Evolutionary conservation across 164 flowering plant species (phyloP), one percentile per base, ranked within the genome.

Genomic region (Vitis cinerea): DNA sequence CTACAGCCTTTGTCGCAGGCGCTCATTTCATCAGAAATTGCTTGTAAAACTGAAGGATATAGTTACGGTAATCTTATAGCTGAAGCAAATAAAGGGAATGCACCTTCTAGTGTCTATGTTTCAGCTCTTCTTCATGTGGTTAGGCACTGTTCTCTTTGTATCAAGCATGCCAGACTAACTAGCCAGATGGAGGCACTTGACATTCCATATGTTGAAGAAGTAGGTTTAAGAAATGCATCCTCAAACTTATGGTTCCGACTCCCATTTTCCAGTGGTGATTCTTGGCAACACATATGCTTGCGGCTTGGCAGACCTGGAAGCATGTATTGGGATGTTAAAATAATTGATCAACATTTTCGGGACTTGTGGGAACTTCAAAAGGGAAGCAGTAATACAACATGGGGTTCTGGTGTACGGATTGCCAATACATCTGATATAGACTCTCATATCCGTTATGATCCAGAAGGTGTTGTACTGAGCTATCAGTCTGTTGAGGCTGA

Each of bases 311-410:
- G 84, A 79, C 98, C 98, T 60, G 99, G 98, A 78, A 92, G 88
- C 81, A 83, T 90, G 96, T 81, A 76, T 72, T 96, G 99, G 99
- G 97, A 93, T 84, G 98, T 96, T 55, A 96, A 96, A 79, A 93
- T 96, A 62, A 87, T 78, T 78, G 99, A 96, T 71, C 92, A 88
- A 67, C 93, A 96, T 75, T 93, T 92, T 71, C 84, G 86, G 72
- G 99, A 96, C 77, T 75, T 96, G 81, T 90, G 97, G 98, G 99
- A 93, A 66, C 97, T 96, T 80, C 97, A 93, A 71, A 93, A 89
- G 74, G 98, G 91, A 68, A 81, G 81, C 79, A 77, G 64, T 31
- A 79, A 51, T 68, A 85, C 95, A 23, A 82, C 91, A 51, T 96
- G 99, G 99, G 97, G 97, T 56, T 80, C 79, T 71, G 97, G 95